Conservation (phyloP, 768 basidiomycete species). For the Lentinula boryana region DNA sequence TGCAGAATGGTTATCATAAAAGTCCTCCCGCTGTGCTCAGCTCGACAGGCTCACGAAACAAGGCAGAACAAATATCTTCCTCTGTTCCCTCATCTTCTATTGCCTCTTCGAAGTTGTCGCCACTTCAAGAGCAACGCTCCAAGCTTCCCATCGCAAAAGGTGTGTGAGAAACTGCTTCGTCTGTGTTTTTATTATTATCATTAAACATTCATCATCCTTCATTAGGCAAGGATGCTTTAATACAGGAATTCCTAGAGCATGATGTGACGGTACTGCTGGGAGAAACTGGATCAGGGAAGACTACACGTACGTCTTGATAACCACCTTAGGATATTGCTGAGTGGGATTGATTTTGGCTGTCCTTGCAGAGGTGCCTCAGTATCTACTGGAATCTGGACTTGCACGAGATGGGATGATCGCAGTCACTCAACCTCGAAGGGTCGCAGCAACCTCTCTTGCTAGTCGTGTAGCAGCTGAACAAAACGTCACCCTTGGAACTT, state of each 20-base stretch:
- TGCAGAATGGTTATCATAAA: slow-evolving; percentile 18
- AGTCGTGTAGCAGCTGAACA: slow-evolving; percentile 85
- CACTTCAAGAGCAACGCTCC: slow-evolving; percentile 57
- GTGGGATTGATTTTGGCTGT: background rate
- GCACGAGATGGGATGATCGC: slow-evolving; percentile 72
- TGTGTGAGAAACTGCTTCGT: slow-evolving; percentile 21
- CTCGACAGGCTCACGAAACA: slow-evolving; percentile 27
- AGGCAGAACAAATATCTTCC: background rate
- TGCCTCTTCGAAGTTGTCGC: slow-evolving; percentile 12
- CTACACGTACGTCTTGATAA: slow-evolving; percentile 70
- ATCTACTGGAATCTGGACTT: slow-evolving; percentile 79
- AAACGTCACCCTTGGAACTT: slow-evolving; percentile 58
- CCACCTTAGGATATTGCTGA: background rate
- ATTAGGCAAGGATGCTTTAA: slow-evolving; percentile 68
- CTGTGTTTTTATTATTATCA: background rate
- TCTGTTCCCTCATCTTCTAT: background rate
- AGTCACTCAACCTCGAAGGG: slow-evolving; percentile 91
- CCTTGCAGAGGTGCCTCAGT: slow-evolving; percentile 87
- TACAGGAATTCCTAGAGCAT: slow-evolving; percentile 67
- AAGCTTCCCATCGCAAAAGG: slow-evolving; percentile 79
- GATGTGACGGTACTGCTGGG: slow-evolving; percentile 88
- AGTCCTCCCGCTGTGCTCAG: slow-evolving; percentile 16
- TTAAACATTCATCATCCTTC: background rate
- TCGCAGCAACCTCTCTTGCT: slow-evolving; percentile 95
- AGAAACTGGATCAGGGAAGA: slow-evolving; percentile 98